Base-by-base conservation (phyloP, 176 grass and related monocot species). In the Carex littledalei region DNA sequence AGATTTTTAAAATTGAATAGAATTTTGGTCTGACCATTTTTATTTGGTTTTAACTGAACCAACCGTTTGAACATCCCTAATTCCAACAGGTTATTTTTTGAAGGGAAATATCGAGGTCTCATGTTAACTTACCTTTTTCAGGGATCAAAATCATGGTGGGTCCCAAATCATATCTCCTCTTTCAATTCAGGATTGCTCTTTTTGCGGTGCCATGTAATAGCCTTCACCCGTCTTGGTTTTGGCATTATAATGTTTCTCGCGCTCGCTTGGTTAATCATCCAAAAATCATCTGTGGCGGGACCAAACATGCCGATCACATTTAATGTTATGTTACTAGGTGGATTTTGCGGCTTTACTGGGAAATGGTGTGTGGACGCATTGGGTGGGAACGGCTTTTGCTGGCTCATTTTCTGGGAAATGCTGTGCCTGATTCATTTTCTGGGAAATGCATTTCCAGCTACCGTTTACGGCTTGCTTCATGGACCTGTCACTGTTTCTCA, bases 221-320 rank as follows among this genome's bases (percentile, higher is more conserved):
- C 91, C 6, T 60, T 88, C 81, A 90, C 83, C 65, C 87, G 92
- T 1, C 86, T 99, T 87, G 87, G 59, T 37, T 99, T 95, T 76
- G 93, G 93, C 24, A 84, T 99, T 82, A 67, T 99, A 78, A 95
- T 99, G 90, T 95, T 99, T 78, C 2, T 95, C n/a, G 71, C 70
- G 52, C 87, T 99, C 85, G 88, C 87, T 84, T 95, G 87, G 79
- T 87, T 95, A 85, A 85, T 84, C 11, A 88, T 90, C 47, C 89
- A 92, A 85, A 91, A 92, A 14, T 92, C 96, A 45, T 62, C 84
- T 58, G 45, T 64, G 1, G 34, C 91, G 9, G 91, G 88, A 80
- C 79, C 88, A 84, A 89, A 59, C 82, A 99, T 95, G 96, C 96
- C 96, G n/a, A 49, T 95, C 77, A 95, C 93, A 84, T 99, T 95